These are phyloP conservation scores for Didymella lethalis DNA, from an alignment of 2,329 filamentous ascomycete genomes.

Conservation along the genomic window DNA sequence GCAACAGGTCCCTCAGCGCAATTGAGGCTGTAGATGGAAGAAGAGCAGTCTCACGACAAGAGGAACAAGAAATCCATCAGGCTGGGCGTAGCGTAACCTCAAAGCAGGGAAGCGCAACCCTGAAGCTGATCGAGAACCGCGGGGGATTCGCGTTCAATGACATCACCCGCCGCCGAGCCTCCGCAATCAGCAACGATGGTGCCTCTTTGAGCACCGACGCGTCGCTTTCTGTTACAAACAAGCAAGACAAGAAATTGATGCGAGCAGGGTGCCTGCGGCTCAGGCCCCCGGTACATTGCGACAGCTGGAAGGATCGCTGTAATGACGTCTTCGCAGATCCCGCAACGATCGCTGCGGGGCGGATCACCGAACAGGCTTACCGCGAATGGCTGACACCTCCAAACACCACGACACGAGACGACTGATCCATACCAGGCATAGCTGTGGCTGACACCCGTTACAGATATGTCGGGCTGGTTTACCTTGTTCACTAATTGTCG, in stretches of 20 bases:
- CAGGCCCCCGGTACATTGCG: conserved; percentile 15
- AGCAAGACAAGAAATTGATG: conserved; percentile 10
- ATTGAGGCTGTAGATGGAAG: conserved; percentile 21
- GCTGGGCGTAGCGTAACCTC: conserved; percentile 13
- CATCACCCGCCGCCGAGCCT: conserved; percentile 20
- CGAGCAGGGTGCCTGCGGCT: conserved; percentile 14
- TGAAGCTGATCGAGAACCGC: conserved; percentile 16
- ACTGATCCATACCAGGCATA: conserved; percentile 6
- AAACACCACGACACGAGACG: conserved; percentile 11
- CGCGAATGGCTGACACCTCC: conserved; percentile 12
- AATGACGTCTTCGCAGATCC: conserved; percentile 29
- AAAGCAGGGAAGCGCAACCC: conserved; percentile 21
- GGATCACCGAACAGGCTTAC: conserved; percentile 13
- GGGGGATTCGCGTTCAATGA: conserved; percentile 23
- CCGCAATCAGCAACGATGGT: conserved; percentile 16
- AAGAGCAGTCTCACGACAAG: conserved; percentile 2
- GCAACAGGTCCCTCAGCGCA: conserved; percentile 17
- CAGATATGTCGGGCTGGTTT: conserved; percentile 53
- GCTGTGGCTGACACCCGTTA: conserved; percentile 10
- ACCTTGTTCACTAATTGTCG: conserved; percentile 58
- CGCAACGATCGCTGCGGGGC: conserved; percentile 19
- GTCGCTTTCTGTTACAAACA: background rate
- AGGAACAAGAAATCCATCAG: background rate
- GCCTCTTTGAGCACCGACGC: background rate
- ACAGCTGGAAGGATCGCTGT: conserved; percentile 21